Percentiles rank a stretch among this genome's conserved stretches.
These are phyloP conservation scores for Monilinia vaccinii-corymbosi DNA, from an alignment of 2,329 filamentous ascomycete genomes.

Conservation along the genomic window DNA sequence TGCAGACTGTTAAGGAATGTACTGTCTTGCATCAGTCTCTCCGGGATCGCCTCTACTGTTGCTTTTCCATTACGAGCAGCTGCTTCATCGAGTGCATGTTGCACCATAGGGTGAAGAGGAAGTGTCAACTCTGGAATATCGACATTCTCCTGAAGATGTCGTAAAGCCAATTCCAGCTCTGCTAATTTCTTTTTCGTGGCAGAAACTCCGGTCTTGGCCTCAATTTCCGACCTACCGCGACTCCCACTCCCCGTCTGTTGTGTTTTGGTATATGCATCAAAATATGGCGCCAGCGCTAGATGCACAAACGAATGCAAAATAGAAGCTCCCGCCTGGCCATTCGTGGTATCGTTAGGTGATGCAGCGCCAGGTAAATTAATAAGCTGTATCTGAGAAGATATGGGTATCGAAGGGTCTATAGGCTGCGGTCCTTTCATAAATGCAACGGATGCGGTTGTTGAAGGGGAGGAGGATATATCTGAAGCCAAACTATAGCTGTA, in stretches of 20 bases:
- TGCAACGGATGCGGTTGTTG: constrained; percentile 78
- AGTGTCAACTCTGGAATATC: constrained; percentile 91
- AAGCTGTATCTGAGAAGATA: constrained; percentile 84
- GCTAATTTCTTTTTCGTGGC: constrained; percentile 97
- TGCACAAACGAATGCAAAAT: constrained; percentile 84
- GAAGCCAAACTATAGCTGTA: constrained; percentile 74
- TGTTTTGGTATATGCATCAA: constrained; percentile 88
- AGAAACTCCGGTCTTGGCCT: constrained; percentile 88
- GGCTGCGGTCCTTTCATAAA: constrained; percentile 84
- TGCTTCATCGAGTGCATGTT: constrained; percentile 74
- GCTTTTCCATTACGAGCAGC: constrained; percentile 56
- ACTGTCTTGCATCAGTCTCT: constrained; percentile 73
- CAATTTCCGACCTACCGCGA: constrained; percentile 71
- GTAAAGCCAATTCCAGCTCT: constrained; percentile 81
- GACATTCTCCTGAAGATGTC: constrained; percentile 93
- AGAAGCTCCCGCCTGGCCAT: constrained; percentile 61
- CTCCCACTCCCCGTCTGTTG: constrained; percentile 57
- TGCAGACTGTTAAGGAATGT: constrained; percentile 90
- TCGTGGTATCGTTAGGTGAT: constrained; percentile 50
- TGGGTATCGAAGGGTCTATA: constrained; percentile 72
- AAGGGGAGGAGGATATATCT: constrained; percentile 70
- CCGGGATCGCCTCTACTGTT: constrained; percentile 68
- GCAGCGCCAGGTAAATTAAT: constrained; percentile 83
- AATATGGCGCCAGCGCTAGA: constrained; percentile 87
- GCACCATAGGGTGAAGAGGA: constrained; percentile 80